phyloP scores from a whole-genome alignment of 352 stramenopile species.

The Pythium folliculosum region DNA sequence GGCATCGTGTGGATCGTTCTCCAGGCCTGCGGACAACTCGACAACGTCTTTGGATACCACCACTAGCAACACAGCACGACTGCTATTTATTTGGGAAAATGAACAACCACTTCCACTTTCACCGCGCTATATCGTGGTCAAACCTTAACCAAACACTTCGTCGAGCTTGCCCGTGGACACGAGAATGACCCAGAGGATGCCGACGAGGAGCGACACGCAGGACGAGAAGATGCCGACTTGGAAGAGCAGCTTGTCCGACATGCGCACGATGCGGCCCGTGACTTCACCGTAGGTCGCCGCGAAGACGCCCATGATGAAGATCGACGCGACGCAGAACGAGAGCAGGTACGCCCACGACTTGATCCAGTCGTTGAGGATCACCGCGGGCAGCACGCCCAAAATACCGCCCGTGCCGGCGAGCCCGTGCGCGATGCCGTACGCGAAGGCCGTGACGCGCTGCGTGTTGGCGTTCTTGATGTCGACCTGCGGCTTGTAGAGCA shows the following conservation, averaged over 20 bases:
- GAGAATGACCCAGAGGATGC: constrained; percentile 63
- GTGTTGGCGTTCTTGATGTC: constrained; percentile 38
- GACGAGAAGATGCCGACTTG: constrained; percentile 61
- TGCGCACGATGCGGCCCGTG: constrained; percentile 43
- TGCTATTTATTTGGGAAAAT: not conserved
- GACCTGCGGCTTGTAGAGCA: constrained; percentile 12
- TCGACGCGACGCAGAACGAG: constrained; percentile 83
- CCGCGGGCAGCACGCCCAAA: constrained; percentile 75
- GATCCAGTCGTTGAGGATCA: constrained; percentile 66
- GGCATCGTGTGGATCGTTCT: constrained; percentile 74
- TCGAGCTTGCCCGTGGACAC: constrained; percentile 50
- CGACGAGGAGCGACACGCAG: constrained; percentile 54
- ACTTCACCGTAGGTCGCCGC: constrained; percentile 69
- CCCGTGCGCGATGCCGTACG: constrained; percentile 76
- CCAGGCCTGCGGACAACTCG: constrained; percentile 57
- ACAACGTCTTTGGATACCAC: constrained; percentile 54
- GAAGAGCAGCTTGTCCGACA: constrained; percentile 44
- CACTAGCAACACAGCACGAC: constrained; percentile 7
- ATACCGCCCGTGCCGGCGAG: constrained; percentile 59
- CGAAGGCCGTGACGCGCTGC: constrained; percentile 57
- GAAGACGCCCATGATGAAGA: constrained; percentile 88
- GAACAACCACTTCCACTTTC: not conserved
- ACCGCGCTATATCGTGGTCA: too few species aligned
- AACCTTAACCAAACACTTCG: constrained; percentile 43
- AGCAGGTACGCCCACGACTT: constrained; percentile 74